These are phyloP conservation scores for Ceratocystiopsis sp. DNA, from an alignment of 2,329 filamentous ascomycete species.

Conservation along the genomic window DNA sequence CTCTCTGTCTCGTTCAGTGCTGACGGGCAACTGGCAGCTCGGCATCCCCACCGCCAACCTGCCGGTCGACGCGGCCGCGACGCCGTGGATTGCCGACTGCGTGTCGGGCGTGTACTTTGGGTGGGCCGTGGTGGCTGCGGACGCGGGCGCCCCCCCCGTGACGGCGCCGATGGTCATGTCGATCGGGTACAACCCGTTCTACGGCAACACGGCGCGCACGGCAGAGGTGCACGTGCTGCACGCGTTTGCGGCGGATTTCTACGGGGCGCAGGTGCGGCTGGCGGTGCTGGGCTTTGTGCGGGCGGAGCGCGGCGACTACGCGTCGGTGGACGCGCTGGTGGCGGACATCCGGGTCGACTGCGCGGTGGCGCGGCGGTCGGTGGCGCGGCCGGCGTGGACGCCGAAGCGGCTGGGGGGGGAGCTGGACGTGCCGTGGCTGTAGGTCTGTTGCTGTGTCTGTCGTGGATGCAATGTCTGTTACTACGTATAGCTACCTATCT, in stretches of 20 bases:
- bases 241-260: constrained; percentile 65
- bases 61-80: constrained; percentile 45
- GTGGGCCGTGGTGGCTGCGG: constrained; percentile 58
- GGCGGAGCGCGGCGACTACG: constrained; percentile 68
- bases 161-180: constrained; percentile 65
- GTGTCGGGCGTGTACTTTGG: constrained; percentile 85
- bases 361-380: constrained; percentile 57
- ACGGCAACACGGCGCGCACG: constrained; percentile 73
- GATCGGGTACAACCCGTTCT: constrained; percentile 95
- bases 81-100: constrained; percentile 44
- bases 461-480: no score
- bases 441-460: constrained; percentile 1
- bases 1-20: no score
- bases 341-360: constrained; percentile 83
- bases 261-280: constrained; percentile 62
- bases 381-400: constrained; percentile 48
- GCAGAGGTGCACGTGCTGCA: constrained; percentile 87
- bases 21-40: constrained; percentile 35
- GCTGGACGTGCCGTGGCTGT: neutral
- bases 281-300: constrained; percentile 76
- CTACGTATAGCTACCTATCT: no score
- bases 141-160: constrained; percentile 9
- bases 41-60: constrained; percentile 96
- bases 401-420: constrained; percentile 18
- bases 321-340: constrained; percentile 63